These are phyloP conservation scores for Phytophthora vignae DNA, from an alignment of 352 stramenopile species.

Conservation along the genomic window DNA sequence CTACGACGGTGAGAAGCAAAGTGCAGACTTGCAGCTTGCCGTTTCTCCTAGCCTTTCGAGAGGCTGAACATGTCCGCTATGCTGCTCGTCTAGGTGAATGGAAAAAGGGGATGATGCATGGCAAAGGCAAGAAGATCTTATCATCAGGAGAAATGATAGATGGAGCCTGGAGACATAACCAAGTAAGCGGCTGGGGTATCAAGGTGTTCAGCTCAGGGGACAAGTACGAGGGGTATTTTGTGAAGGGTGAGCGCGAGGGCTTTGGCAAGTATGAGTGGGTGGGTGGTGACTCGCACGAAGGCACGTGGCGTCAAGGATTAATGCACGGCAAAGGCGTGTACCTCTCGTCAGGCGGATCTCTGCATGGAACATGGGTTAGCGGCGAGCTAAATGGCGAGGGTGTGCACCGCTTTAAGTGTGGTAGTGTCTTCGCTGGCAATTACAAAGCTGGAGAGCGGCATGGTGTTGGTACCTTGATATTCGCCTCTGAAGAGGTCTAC, in stretches of 20 bases:
- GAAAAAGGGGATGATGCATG: slow-evolving; percentile 84
- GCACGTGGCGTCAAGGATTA: slow-evolving; percentile 54
- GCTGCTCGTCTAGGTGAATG: slow-evolving; percentile 59
- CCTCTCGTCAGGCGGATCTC: slow-evolving; percentile 33
- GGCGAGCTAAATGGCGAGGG: slow-evolving; percentile 54
- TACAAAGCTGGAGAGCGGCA: slow-evolving; percentile 56
- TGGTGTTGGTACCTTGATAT: slow-evolving; percentile 66
- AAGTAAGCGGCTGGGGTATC: slow-evolving; percentile 63
- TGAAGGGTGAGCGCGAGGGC: slow-evolving; percentile 62
- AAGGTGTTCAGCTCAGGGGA: slow-evolving; percentile 77
- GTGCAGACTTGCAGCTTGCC: neutral
- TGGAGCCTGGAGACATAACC: slow-evolving; percentile 67
- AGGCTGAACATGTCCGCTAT: slow-evolving; percentile 23
- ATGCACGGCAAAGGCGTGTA: slow-evolving; percentile 81
- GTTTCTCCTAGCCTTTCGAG: neutral
- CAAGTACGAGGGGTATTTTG: slow-evolving; percentile 76
- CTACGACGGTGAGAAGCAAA: slow-evolving; percentile 68
- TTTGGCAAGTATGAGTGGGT: slow-evolving; percentile 78
- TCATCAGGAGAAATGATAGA: slow-evolving; percentile 68
- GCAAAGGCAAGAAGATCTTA: slow-evolving; percentile 75
- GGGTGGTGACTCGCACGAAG: slow-evolving; percentile 75
- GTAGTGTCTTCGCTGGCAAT: slow-evolving; percentile 61
- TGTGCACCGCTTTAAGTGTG: slow-evolving; percentile 64
- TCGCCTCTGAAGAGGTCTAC: slow-evolving; percentile 69
- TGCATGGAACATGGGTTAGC: slow-evolving; percentile 59